A percentile compares a stretch with the other conserved stretches of the same genome.
Evolutionary conservation across 257 asterid genomes (phyloP).

Genomic region (Salvia splendens): DNA sequence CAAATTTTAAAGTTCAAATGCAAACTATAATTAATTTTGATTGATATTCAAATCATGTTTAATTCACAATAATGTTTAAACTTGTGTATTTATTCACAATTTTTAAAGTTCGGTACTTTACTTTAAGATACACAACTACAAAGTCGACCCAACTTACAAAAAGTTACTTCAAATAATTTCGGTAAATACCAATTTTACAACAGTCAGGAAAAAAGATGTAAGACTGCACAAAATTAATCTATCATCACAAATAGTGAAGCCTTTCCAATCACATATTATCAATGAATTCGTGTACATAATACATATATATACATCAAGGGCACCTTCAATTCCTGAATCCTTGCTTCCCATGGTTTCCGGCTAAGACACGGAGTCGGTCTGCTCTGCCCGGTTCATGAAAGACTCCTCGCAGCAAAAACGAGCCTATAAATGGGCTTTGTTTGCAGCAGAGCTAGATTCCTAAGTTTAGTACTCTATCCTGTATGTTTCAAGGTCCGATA

Average conservation of each 20-base stretch:
- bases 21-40: no score
- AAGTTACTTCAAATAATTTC: no score
- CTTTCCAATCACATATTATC: background rate
- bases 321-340: conserved; percentile 15
- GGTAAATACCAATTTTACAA: background rate
- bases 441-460: conserved; percentile 3
- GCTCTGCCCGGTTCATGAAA: background rate
- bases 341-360: conserved; percentile 2
- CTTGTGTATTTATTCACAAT: no score
- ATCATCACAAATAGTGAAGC: background rate
- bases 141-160: no score
- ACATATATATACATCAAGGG: conserved; percentile 33
- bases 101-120: no score
- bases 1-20: no score
- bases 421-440: conserved; percentile 1
- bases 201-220: background rate
- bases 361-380: conserved; percentile 5
- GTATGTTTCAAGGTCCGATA: conserved; percentile 9
- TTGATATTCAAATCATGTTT: no score
- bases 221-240: background rate
- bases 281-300: conserved; percentile 16
- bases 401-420: background rate
- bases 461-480: background rate
- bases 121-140: no score
- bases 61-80: no score